Evolutionary conservation across 2,329 filamentous ascomycete genomes (phyloP), one percentile per base, ranked within the genome.

Genomic region (Ilyonectria sp.): DNA sequence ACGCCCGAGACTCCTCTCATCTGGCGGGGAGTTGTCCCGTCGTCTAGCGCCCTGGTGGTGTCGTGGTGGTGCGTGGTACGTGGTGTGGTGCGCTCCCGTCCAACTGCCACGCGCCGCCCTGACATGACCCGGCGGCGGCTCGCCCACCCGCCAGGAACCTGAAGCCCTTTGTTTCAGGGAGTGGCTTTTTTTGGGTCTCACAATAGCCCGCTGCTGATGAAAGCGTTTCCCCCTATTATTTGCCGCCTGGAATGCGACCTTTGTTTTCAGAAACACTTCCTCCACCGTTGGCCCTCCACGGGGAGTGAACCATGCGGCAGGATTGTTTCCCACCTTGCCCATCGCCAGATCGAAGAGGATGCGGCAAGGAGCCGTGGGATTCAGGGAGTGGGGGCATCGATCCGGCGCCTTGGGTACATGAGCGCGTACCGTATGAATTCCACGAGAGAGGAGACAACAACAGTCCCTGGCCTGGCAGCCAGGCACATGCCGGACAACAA

Each of bases 111-210:
- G 65, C 68, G 55, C 57, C 47, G 64, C 35, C 52, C 52, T 26
- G 46, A 43, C 61, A 19, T 26, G 37, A 29, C n/a, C 46, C 37
- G 58, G 47, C 37, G 58, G 58, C 37, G 58, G 58, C 58, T 53
- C 49, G 29, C 61, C 13, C 50, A 54, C 50, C 52, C 43, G 26
- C 31, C 11, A 62, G 61, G 67, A 35, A 46, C 61, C 44, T 55
- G 55, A 61, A 70, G 60, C 63, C 71, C 65, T 69, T 69, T 74
- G 73, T 75, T 75, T 75, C 73, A 75, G 69, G 56, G 56, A 52
- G 40, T 50, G 52, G 6, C 60, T 61, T 58, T 67, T 68, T 64
- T 63, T 64, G 53, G 67, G 65, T 46, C 44, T 74, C 68, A 58
- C 62, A 58, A 62, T 54, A 40, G n/a, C 19, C 26, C 37, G 26